Conservation (phyloP, 2,329 filamentous ascomycete genomes). For the Pochonia chlamydosporia region DNA sequence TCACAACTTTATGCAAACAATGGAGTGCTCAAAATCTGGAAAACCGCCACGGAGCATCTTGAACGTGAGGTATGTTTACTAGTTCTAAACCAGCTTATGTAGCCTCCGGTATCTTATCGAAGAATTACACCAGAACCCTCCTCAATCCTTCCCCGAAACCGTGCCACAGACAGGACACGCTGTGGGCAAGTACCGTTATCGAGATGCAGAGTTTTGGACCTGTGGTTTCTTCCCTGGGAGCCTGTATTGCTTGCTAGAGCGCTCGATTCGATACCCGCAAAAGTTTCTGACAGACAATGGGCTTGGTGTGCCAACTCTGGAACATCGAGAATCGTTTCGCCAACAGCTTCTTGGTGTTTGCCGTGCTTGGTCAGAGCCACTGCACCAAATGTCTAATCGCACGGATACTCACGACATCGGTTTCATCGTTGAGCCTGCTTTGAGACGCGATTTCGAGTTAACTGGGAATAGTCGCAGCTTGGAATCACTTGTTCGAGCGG, state of each 20-base stretch:
- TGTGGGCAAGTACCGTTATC: slow-evolving; percentile 19
- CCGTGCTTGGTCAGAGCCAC: slow-evolving; percentile 24
- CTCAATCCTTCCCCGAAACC: slow-evolving; percentile 23
- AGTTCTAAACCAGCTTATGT: background rate
- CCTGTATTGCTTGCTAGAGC: slow-evolving; percentile 29
- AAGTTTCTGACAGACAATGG: slow-evolving; percentile 1
- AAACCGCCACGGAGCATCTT: slow-evolving; percentile 8
- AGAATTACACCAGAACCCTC: slow-evolving; percentile 2
- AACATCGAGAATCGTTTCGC: slow-evolving; percentile 4
- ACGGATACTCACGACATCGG: slow-evolving; percentile 50
- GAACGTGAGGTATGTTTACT: slow-evolving; percentile 3
- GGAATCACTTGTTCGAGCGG: slow-evolving; percentile 34
- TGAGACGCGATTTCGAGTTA: slow-evolving; percentile 41
- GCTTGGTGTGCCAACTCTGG: background rate
- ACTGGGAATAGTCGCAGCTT: slow-evolving; percentile 32
- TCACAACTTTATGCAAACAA: background rate
- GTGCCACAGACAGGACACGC: slow-evolving; percentile 22
- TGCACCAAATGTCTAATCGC: slow-evolving; percentile 31
- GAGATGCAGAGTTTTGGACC: slow-evolving; percentile 33
- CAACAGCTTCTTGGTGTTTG: slow-evolving; percentile 18
- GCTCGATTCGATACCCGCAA: slow-evolving; percentile 22
- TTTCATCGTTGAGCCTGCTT: slow-evolving; percentile 45
- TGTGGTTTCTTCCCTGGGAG: slow-evolving; percentile 36
- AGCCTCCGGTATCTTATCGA: background rate
- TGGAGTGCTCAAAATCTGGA: slow-evolving; percentile 9